Base-by-base conservation (phyloP, 2,329 filamentous ascomycete species). In the Nigrospora oryzae region DNA sequence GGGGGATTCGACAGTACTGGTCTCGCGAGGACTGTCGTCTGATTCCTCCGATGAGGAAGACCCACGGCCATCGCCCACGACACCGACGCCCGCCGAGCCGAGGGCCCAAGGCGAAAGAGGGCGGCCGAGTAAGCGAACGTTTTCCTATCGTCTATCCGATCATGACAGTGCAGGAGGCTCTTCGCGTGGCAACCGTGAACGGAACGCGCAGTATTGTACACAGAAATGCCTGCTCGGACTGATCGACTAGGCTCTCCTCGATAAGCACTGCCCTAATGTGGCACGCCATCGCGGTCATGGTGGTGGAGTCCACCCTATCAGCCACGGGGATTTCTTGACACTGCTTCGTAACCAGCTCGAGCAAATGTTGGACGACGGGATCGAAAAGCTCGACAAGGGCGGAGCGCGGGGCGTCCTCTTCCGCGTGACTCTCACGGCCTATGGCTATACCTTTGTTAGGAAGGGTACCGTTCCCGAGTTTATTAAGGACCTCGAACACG, bases 401-500 rank as follows among this genome's bases (percentile, higher is more conserved):
- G 63, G 68, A 5, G 51, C 65, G 1, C 58, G 62, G 10, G 61
- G 67, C 14, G 64, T 61, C 5, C 52, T 71, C 6, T 73, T 74
- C 49, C 55, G 60, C 44, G 52, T 73, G 4, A 66, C 62, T 10
- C 57, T 73, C 35, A 51, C 63, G 19, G 54, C 47, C 2, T 62
- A 70, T 48, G 61, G 66, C 47, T 73, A 73, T 54, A 69, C 62
- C 2, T 65, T 73, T 38, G 55, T 66, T 28, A 55, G 60, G 41
- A 74, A 74, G 51, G 63, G 63, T 17, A 70, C 61, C 1, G 55
- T 64, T 3, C 23, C 14, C 17, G 56, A 47, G 15, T 66, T 65
- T 16, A 48, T 63, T 31, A 14, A 37, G 5, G 56, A 64, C 46
- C 62, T 69, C 6, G 35, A 62, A 46, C 54, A 67, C 36, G 62